Conservation (phyloP, 78 protist genomes). For the Dictyostelium purpureum region DNA sequence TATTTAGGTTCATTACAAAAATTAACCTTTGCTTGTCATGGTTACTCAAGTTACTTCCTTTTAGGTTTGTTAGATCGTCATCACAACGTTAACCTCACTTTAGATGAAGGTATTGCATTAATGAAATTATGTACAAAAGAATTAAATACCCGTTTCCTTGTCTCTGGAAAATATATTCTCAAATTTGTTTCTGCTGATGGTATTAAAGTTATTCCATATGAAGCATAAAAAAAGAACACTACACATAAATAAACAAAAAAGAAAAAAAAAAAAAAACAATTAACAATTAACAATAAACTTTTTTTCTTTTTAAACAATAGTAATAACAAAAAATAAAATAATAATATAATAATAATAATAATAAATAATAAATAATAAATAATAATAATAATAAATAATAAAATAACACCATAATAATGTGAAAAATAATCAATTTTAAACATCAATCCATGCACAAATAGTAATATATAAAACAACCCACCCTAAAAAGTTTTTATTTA, state of each 20-base stretch:
- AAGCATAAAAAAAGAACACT: not conserved
- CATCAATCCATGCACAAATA: too few relatives aligned
- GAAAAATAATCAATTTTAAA: too few relatives aligned
- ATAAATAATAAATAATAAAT: not conserved
- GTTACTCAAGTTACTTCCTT: conserved; percentile 83
- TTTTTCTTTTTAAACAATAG: too few relatives aligned
- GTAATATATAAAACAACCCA: too few relatives aligned
- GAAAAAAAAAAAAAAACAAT: not conserved
- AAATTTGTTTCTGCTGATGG: conserved; percentile 33
- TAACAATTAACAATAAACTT: not conserved
- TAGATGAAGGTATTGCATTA: conserved; percentile 72
- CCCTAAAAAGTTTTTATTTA: too few relatives aligned
- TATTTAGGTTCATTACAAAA: conserved; percentile 84
- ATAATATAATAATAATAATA: not conserved
- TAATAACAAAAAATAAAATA: not conserved
- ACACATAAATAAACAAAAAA: not conserved
- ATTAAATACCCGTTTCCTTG: conserved; percentile 82
- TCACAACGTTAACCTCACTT: conserved; percentile 44
- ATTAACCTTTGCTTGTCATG: conserved; percentile 86
- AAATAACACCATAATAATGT: too few relatives aligned
- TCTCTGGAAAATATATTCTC: conserved; percentile 36
- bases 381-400: not conserved
- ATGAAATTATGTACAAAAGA: conserved; percentile 60
- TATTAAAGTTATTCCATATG: conserved; percentile 18
- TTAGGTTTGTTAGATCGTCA: conserved; percentile 83